Percentiles rank a stretch among this genome's conserved stretches.
Evolutionary conservation across 2,329 filamentous ascomycete genomes (phyloP).

Genomic region (Penicillium glabrum): DNA sequence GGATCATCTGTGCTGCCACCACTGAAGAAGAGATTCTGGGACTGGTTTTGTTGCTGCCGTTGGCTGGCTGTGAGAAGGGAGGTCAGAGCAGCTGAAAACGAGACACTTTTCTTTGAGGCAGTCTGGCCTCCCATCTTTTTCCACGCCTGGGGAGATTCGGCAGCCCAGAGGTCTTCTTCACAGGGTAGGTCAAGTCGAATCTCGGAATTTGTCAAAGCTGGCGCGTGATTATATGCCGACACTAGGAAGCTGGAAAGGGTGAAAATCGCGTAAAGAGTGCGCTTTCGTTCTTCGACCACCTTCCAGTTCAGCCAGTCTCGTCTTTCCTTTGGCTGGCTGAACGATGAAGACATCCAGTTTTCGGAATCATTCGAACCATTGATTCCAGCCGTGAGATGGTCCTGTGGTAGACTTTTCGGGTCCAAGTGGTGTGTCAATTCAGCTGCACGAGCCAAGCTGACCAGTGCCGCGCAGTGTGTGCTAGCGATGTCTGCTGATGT

Average conservation of each 20-base stretch:
- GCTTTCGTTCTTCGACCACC: conserved; percentile 81
- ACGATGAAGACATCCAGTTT: conserved; percentile 37
- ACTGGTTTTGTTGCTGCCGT: conserved; percentile 51
- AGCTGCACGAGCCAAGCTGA: conserved; percentile 88
- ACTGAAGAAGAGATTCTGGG: conserved; percentile 46
- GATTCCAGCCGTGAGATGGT: conserved; percentile 50
- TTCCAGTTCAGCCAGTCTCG: conserved; percentile 88
- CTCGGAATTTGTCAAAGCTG: conserved; percentile 90
- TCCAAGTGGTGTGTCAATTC: conserved; percentile 60
- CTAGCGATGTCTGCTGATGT: conserved; percentile 86
- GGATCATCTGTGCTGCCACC: conserved; percentile 50
- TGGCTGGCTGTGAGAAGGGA: conserved; percentile 78
- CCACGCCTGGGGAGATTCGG: conserved; percentile 80
- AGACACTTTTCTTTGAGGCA: conserved; percentile 68
- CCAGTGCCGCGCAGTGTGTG: conserved; percentile 85
- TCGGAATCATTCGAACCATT: conserved; percentile 55
- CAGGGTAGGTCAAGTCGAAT: conserved; percentile 86
- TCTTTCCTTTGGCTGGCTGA: conserved; percentile 35
- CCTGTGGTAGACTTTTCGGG: conserved; percentile 36
- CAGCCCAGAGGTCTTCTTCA: conserved; percentile 86
- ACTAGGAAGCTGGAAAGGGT: conserved; percentile 87
- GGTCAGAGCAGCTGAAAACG: conserved; percentile 80
- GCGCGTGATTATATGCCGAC: conserved; percentile 88
- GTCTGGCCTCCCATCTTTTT: conserved; percentile 72
- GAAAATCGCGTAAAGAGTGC: conserved; percentile 89